Evolutionary conservation across 202 grass and related monocot species (phyloP), one percentile per base, ranked within the genome.

Genomic region (Alloteropsis angusta): DNA sequence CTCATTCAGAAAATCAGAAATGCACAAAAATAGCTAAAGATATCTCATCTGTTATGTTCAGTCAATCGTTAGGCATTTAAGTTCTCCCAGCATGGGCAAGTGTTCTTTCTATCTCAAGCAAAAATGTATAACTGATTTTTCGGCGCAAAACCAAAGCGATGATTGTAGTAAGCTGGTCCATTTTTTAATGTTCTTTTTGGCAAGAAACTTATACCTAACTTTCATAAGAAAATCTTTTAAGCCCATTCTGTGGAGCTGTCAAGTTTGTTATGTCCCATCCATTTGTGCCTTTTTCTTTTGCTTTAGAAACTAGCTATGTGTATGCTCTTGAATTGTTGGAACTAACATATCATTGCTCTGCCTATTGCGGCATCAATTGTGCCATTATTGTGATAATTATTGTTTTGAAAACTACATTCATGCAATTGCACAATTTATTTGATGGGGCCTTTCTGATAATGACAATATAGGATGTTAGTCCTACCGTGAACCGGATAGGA

Each of bases 331-430:
- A 88, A 78, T 82, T 71, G 83, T 77, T 78, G 87, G 82, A 85
- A 78, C 78, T 81, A 82, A 85, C 87, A 62, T 89, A 85, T 85
- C 78, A 89, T 85, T 89, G 82, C 52, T 75, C 87, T 89, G 78
- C 66, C 66, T 67, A 85, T 81, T 55, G 57, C 25, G 36, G 5
- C 83, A 85, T 82, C 87, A 85, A 85, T 74, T 82, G 71, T 30
- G 65, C n/a, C 65, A 85, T 82, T 85, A 77, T 85, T 78, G 59
- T 0, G 43, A 85, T 74, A 85, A 73, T 74, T 82, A 89, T 89
- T 66, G 78, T 89, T 73, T 82, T 76, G 78, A 77, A 81, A 85
- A 77, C 77, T 77, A 77, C 77, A 57, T 81, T 85, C 66, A 85
- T 84, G 76, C 47, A 80, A 53, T 77, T 73, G 66, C 10, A 12